Evolutionary conservation across 2,329 filamentous ascomycete genomes (phyloP).

Genomic region (Bimuria novae-zelandiae): DNA sequence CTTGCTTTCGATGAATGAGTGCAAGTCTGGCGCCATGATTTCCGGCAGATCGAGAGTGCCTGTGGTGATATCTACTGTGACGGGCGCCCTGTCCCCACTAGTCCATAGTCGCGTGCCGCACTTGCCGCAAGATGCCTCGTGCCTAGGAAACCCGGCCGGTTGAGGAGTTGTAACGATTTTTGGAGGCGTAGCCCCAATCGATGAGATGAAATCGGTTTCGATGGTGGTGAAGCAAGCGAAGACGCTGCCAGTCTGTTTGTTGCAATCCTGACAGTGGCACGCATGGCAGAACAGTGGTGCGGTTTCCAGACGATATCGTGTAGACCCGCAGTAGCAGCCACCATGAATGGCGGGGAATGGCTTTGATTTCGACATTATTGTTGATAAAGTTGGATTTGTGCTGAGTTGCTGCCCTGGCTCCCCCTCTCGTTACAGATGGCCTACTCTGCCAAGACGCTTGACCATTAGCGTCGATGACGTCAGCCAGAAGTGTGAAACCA

Average conservation of each 20-base stretch:
- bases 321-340: conserved; percentile 29
- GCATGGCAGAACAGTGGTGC: conserved; percentile 37
- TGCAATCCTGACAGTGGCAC: conserved; percentile 39
- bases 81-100: conserved; percentile 10
- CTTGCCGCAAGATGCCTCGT: conserved; percentile 22
- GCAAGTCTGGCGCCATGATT: conserved; percentile 38
- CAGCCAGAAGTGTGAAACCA: neutral
- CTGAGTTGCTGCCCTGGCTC: neutral
- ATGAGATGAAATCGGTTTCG: conserved; percentile 26
- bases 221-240: conserved; percentile 31
- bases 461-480: neutral
- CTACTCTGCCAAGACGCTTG: neutral
- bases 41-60: conserved; percentile 35
- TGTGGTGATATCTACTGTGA: conserved; percentile 21
- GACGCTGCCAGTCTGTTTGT: conserved; percentile 29
- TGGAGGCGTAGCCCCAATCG: conserved; percentile 22
- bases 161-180: neutral
- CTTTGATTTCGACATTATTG: conserved; percentile 14
- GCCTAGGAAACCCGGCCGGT: neutral
- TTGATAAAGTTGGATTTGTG: neutral
- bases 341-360: conserved; percentile 38
- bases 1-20: conserved; percentile 34
- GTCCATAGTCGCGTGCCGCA: conserved; percentile 32
- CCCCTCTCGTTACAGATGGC: too few species aligned
- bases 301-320: conserved; percentile 33